phyloP scores from a whole-genome alignment of 2,329 filamentous ascomycete species.

The Tolypocladium paradoxum region DNA sequence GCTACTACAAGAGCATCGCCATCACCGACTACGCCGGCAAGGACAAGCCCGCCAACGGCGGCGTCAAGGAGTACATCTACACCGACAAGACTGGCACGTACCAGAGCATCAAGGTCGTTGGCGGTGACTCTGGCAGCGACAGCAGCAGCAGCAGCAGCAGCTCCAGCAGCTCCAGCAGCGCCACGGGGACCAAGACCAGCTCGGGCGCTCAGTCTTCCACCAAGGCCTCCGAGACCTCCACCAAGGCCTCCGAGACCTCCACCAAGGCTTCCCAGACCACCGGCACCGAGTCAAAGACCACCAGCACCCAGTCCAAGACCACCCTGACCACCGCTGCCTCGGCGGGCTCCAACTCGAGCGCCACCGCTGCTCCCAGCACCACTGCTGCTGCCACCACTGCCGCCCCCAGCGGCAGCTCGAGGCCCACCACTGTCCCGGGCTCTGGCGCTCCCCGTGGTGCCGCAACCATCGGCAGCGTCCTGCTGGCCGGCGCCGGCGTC shows the following conservation, averaged over 20 bases:
- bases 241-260: conserved; percentile 3
- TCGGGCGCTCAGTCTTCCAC: neutral
- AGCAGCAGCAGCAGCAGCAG: conserved; percentile 7
- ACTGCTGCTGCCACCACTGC: conserved; percentile 4
- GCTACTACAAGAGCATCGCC: conserved; percentile 45
- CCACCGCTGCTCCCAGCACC: conserved; percentile 5
- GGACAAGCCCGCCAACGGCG: conserved; percentile 22
- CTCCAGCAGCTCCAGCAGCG: neutral
- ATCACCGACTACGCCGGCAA: conserved; percentile 45
- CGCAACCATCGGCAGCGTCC: conserved; percentile 12
- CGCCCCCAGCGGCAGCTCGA: conserved; percentile 4
- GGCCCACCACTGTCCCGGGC: conserved; percentile 10
- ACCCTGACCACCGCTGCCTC: conserved; percentile 9
- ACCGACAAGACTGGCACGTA: conserved; percentile 36
- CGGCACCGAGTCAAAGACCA: conserved; percentile 10
- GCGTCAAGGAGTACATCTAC: conserved; percentile 42
- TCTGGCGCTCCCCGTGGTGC: conserved; percentile 15
- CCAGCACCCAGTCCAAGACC: conserved; percentile 11
- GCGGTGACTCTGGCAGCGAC: conserved; percentile 19
- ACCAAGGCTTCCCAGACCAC: conserved; percentile 5
- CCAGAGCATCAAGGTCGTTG: conserved; percentile 40
- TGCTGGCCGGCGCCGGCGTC: conserved; percentile 16
- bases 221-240: neutral
- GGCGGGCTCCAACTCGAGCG: conserved; percentile 6
- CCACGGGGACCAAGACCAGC: conserved; percentile 3